These are phyloP conservation scores for Grammothele lineata DNA, from an alignment of 768 basidiomycete species.

Conservation along the genomic window DNA sequence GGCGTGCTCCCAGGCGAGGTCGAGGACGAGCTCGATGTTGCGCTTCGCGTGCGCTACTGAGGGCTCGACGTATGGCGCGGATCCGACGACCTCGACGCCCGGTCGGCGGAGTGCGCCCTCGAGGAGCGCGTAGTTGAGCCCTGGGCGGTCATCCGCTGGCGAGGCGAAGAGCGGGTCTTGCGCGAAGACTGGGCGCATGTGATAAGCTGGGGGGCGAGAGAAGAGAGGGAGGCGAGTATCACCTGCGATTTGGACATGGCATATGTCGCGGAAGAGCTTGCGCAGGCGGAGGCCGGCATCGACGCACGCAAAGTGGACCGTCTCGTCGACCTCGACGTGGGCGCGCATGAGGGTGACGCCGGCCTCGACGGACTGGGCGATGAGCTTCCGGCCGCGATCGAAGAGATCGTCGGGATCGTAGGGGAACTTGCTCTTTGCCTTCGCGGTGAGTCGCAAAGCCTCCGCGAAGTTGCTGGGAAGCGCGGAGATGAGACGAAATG, in stretches of 20 bases:
- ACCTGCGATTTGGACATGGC: constrained; percentile 60
- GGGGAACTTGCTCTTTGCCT: constrained; percentile 48
- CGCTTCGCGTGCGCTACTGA: constrained; percentile 40
- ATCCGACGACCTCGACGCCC: constrained; percentile 52
- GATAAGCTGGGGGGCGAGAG: background rate
- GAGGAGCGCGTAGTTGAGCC: constrained; percentile 44
- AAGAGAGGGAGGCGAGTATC: constrained; percentile 4
- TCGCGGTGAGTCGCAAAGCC: constrained; percentile 48
- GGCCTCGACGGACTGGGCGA: constrained; percentile 52
- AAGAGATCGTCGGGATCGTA: constrained; percentile 42
- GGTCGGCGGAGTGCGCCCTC: constrained; percentile 34
- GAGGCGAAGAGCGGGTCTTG: constrained; percentile 52
- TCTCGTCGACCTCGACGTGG: constrained; percentile 61
- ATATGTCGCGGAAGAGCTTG: constrained; percentile 39
- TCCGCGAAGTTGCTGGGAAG: constrained; percentile 47
- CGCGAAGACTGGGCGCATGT: constrained; percentile 44
- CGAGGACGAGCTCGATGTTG: constrained; percentile 52
- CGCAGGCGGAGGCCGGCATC: constrained; percentile 47
- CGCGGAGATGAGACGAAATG: constrained; percentile 8
- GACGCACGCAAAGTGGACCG: constrained; percentile 51
- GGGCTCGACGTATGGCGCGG: constrained; percentile 63
- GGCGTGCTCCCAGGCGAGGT: constrained; percentile 35
- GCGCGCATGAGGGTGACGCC: constrained; percentile 67
- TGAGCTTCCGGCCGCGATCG: constrained; percentile 46
- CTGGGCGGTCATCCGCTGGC: constrained; percentile 30